Evolutionary conservation across 2,329 filamentous ascomycete genomes (phyloP), one percentile per base, ranked within the genome.

Genomic region (Microcyclospora tardicrescens): DNA sequence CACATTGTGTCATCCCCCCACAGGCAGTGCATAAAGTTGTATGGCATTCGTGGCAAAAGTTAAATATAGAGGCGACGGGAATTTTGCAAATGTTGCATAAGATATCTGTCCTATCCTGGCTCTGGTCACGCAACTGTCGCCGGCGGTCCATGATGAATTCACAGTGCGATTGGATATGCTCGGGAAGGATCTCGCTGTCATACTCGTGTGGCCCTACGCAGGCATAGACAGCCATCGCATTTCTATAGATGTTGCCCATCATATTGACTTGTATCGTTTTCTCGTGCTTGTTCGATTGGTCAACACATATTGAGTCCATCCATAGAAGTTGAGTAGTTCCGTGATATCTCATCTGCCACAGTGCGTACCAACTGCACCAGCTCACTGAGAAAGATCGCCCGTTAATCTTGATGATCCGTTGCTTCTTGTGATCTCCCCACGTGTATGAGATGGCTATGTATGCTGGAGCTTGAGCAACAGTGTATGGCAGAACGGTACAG

Each of bases 281-380:
- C 27, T 40, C 38, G 16, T 24, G 9, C 3, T 28, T 2, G 15
- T 40, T 31, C 9, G 24, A 5, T 27, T 40, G 38, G 15, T 40
- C 33, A 8, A 40, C 27, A 29, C 38, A 40, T 9, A 40, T 37
- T 2, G 35, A 24, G 19, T 40, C 38, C 3, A 40, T 33, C 38
- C 38, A 40, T 24, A 24, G 19, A 24, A 24, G 8, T 24, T 24
- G 19, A 4, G 19, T 24, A 8, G 19, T 24, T 24, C 19, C 8
- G 19, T 24, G 19, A 24, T n/a, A 40, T 27, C 15, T 14, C 29
- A n/a, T 13, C 12, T 16, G 34, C 2, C 34, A 13, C 5, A 35
- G 15, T 15, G 14, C 34, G 16, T 16, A 35, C 2, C 4, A 16
- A 10, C 15, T 24, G 10, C 27, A 24, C 3, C n/a, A 9, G 16